Percentiles rank a stretch among this genome's conserved stretches.
Evolutionary conservation across 106 monocot species (phyloP).

Genomic region (Narthecium ossifragum): DNA sequence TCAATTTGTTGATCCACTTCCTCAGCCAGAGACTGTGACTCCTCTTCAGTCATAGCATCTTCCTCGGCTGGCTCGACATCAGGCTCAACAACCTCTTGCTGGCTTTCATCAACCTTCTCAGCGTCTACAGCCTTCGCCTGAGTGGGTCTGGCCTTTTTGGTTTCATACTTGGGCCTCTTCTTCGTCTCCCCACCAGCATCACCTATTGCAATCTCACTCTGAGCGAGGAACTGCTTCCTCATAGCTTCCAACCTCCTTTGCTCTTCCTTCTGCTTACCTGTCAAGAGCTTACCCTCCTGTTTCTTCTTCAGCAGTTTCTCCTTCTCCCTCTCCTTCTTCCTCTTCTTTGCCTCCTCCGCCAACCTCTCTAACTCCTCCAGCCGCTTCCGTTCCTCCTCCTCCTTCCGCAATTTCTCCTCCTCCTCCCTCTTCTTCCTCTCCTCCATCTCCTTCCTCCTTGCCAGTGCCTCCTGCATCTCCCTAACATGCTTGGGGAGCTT

Average conservation of each 20-base stretch:
- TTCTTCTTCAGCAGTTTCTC: slow-evolving; percentile 79
- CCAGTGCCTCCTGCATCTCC: slow-evolving; percentile 91
- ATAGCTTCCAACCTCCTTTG: slow-evolving; percentile 68
- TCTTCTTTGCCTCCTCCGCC: slow-evolving; percentile 73
- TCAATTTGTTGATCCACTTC: slow-evolving; percentile 55
- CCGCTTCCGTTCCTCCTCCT: slow-evolving; percentile 75
- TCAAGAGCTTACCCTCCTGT: slow-evolving; percentile 76
- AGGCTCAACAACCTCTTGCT: slow-evolving; percentile 7
- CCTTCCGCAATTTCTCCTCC: slow-evolving; percentile 76
- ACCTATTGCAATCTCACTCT: slow-evolving; percentile 17
- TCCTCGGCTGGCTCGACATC: slow-evolving; percentile 29
- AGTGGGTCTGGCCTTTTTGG: slow-evolving; percentile 38
- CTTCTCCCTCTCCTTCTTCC: slow-evolving; percentile 95
- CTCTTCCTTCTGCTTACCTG: slow-evolving; percentile 89
- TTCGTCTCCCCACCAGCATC: slow-evolving; percentile 50
- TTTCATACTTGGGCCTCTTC: slow-evolving; percentile 67
- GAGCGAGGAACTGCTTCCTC: slow-evolving; percentile 72
- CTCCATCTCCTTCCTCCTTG: slow-evolving; percentile 69
- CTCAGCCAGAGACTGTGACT: slow-evolving; percentile 27
- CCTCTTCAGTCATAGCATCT: slow-evolving; percentile 26
- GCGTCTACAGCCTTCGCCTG: slow-evolving; percentile 19
- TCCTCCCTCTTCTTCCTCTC: slow-evolving; percentile 82
- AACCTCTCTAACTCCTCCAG: slow-evolving; percentile 68
- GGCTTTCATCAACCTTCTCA: slow-evolving; percentile 16
- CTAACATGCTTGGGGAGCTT: slow-evolving; percentile 79